Evolutionary conservation across 140 eudicot genomes (phyloP), one percentile per base, ranked within the genome.

Genomic region (Bidens hawaiensis): DNA sequence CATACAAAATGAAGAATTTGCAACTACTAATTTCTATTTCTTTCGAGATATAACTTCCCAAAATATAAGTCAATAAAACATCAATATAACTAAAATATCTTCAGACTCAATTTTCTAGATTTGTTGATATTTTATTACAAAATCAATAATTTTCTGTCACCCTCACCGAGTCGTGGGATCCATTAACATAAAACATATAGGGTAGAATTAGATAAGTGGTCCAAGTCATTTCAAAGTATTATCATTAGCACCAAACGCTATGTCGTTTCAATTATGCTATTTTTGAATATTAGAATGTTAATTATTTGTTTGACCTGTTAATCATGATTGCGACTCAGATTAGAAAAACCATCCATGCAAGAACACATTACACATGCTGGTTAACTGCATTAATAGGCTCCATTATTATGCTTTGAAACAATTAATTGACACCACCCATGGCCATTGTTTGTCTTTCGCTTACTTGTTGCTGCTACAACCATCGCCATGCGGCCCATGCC

Each of bases 331-430:
- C 63, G 18, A 34, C 25, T 34, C 30, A 49, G 48, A 59, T 18
- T 59, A 19, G 65, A 34, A 56, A 57, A 59, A 33, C 31, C 28
- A 59, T 34, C 65, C 65, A 59, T 36, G 65, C 60, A 52, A 25
- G 30, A 59, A 59, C 65, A 57, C 26, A 59, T n/a, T n/a, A n/a
- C n/a, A n/a, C n/a, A n/a, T n/a, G n/a, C n/a, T 59, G 65, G 45
- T 28, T 56, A 30, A 56, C 10, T 56, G 14, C 36, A 46, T 4
- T 12, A 38, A 11, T 38, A 38, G 45, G 3, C 45, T 16, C 24
- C 52, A 50, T 50, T 50, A 50, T 50, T 13, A 4, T 50, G 30
- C 11, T 50, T 50, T 5, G 5, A 50, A 50, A 22, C 8, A 11
- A 22, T 8, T 50, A 24, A 21, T 0, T 2, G 3, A n/a, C n/a